These are phyloP conservation scores for Ammopiptanthus mongolicus DNA, from an alignment of 306 rosid genomes.

Conservation along the genomic window DNA sequence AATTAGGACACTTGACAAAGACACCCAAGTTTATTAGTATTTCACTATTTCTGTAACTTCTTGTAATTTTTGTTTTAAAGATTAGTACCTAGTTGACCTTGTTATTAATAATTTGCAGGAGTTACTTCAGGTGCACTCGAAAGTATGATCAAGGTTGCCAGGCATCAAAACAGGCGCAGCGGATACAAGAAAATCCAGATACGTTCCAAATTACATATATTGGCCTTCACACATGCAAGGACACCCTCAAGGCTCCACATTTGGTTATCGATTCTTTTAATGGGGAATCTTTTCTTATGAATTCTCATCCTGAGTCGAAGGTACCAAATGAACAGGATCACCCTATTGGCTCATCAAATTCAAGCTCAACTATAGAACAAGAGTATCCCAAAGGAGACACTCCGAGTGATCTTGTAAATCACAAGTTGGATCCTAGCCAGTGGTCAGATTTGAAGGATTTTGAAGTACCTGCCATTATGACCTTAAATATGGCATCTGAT, in stretches of 20 bases:
- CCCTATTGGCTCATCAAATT: neutral
- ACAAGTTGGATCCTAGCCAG: constrained; percentile 25
- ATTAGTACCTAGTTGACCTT: neutral
- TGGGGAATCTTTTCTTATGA: constrained; percentile 19
- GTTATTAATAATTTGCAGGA: constrained; percentile 39
- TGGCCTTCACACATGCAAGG: constrained; percentile 63
- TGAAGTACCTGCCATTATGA: constrained; percentile 19
- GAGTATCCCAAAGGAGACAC: constrained; percentile 29
- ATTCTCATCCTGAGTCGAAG: neutral
- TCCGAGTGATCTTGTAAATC: constrained; percentile 29
- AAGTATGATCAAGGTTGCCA: constrained; percentile 61
- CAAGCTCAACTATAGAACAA: neutral
- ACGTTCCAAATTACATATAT: constrained; percentile 56
- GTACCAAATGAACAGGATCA: neutral
- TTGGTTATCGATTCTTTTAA: constrained; percentile 27
- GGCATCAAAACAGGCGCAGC: constrained; percentile 70
- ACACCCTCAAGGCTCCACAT: constrained; percentile 30
- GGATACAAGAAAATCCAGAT: constrained; percentile 37
- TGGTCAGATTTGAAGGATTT: constrained; percentile 57
- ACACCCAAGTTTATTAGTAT: neutral
- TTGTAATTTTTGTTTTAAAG: neutral
- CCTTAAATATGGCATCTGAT: constrained; percentile 2
- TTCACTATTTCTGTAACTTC: neutral
- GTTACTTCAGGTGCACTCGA: constrained; percentile 63
- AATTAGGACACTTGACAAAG: too few species aligned